Conservation (phyloP, 192 early-diverging fungal genomes). For the Coemansia interrupta region DNA sequence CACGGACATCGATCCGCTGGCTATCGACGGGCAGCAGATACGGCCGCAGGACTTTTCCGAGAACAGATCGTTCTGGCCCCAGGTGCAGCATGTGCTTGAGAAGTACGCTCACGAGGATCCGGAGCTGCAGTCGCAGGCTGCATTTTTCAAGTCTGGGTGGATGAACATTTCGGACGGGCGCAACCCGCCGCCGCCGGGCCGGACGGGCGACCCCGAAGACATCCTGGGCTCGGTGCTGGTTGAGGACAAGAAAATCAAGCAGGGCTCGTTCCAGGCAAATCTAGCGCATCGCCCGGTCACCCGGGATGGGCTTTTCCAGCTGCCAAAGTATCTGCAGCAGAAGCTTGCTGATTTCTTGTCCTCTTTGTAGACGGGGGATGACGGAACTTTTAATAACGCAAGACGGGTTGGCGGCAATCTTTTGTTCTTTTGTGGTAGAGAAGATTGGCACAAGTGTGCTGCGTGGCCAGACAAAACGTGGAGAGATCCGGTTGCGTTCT, state of each 20-base stretch:
- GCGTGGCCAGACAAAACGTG: too few species aligned
- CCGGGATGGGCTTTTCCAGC: slow-evolving; percentile 42
- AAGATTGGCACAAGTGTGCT: too few species aligned
- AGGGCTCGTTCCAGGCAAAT: slow-evolving; percentile 40
- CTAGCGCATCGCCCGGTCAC: slow-evolving; percentile 38
- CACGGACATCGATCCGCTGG: slow-evolving; percentile 8
- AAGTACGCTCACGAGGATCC: slow-evolving; percentile 49
- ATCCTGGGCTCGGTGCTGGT: slow-evolving; percentile 42
- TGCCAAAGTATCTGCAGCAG: slow-evolving; percentile 40
- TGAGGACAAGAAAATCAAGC: slow-evolving; percentile 29
- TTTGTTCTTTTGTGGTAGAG: slow-evolving; percentile 7
- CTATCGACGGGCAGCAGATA: slow-evolving; percentile 16
- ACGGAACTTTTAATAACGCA: not conserved
- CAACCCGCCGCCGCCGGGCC: slow-evolving; percentile 47
- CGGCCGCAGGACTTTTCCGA: slow-evolving; percentile 37
- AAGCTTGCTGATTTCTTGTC: slow-evolving; percentile 22
- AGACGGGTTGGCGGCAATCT: not conserved
- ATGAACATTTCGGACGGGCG: slow-evolving; percentile 45
- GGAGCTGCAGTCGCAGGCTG: slow-evolving; percentile 47
- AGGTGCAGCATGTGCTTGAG: slow-evolving; percentile 24
- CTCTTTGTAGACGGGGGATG: slow-evolving; percentile 11
- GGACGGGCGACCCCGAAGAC: slow-evolving; percentile 42
- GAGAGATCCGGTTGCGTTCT: too few species aligned
- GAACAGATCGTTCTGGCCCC: slow-evolving; percentile 37
- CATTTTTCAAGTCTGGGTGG: slow-evolving; percentile 49